Evolutionary conservation across 192 early-diverging fungal species (phyloP).

Genomic region (Pecoramyces ruminantium): DNA sequence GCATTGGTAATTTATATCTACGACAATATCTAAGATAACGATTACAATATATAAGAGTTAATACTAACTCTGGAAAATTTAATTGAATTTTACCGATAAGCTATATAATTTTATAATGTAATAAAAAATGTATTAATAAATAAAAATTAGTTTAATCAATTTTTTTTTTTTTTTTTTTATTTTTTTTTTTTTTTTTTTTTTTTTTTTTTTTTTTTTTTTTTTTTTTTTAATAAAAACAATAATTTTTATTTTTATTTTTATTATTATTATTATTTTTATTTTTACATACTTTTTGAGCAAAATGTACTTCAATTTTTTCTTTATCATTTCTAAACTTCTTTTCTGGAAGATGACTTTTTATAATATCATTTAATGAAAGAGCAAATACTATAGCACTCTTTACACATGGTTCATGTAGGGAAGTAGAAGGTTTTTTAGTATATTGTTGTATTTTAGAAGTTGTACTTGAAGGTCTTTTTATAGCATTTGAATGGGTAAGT

Average conservation of each 20-base stretch:
- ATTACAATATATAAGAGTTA: not conserved
- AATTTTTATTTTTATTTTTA: too few species aligned
- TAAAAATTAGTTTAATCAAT: too few species aligned
- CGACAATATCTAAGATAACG: not conserved
- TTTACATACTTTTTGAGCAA: not conserved
- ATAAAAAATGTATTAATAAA: too few species aligned
- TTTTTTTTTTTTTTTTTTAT: not conserved
- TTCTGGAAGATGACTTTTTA: not conserved
- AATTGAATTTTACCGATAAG: not conserved
- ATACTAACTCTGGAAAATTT: not conserved
- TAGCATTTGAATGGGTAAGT: not conserved
- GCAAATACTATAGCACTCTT: not conserved
- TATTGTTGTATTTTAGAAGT: not conserved
- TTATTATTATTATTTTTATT: too few species aligned
- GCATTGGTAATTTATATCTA: not conserved
- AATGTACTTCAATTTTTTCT: not conserved
- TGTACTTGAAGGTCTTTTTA: not conserved
- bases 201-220: too few species aligned
- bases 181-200: not conserved
- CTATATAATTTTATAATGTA: not conserved
- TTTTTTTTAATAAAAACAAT: too few species aligned
- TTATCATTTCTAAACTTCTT: not conserved
- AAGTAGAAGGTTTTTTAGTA: not conserved
- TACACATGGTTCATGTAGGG: not conserved
- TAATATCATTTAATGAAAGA: not conserved